Conservation (phyloP, 768 basidiomycete species). For the Xerocomus spinulosus region DNA sequence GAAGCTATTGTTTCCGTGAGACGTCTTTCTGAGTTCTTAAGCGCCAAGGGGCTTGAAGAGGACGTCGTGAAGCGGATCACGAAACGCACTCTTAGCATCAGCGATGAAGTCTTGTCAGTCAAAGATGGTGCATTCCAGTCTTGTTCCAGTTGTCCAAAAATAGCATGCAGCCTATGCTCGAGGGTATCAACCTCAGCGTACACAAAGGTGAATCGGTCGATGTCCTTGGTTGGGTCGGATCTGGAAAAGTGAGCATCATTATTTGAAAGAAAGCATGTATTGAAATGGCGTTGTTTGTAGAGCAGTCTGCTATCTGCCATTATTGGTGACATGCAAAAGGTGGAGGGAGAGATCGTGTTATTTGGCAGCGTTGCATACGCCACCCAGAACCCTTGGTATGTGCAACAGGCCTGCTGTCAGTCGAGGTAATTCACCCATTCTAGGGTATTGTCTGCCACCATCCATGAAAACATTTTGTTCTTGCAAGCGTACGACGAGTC, state of each 20-base stretch:
- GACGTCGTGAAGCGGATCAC: slow-evolving; percentile 60
- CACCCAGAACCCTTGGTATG: slow-evolving; percentile 80
- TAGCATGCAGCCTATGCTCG: slow-evolving; percentile 54
- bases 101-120: slow-evolving; percentile 70
- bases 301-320: slow-evolving; percentile 74
- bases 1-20: slow-evolving; percentile 81
- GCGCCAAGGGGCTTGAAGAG: slow-evolving; percentile 71
- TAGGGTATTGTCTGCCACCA: slow-evolving; percentile 81
- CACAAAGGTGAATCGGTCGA: slow-evolving; percentile 83
- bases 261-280: not conserved
- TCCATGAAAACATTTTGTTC: slow-evolving; percentile 90
- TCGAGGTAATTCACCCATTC: not conserved
- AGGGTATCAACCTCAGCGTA: slow-evolving; percentile 69
- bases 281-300: slow-evolving; percentile 29
- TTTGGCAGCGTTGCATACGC: slow-evolving; percentile 77
- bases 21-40: slow-evolving; percentile 72
- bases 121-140: slow-evolving; percentile 79
- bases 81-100: slow-evolving; percentile 41
- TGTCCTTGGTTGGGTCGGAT: slow-evolving; percentile 84
- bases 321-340: slow-evolving; percentile 80
- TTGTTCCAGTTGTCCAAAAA: slow-evolving; percentile 76
- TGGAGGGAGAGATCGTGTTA: slow-evolving; percentile 67
- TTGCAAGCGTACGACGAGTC: slow-evolving; percentile 82
- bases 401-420: not conserved
- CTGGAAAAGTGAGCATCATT: slow-evolving; percentile 63